Conservation (phyloP, 176 grass and related monocot genomes). For the Lolium perenne region DNA sequence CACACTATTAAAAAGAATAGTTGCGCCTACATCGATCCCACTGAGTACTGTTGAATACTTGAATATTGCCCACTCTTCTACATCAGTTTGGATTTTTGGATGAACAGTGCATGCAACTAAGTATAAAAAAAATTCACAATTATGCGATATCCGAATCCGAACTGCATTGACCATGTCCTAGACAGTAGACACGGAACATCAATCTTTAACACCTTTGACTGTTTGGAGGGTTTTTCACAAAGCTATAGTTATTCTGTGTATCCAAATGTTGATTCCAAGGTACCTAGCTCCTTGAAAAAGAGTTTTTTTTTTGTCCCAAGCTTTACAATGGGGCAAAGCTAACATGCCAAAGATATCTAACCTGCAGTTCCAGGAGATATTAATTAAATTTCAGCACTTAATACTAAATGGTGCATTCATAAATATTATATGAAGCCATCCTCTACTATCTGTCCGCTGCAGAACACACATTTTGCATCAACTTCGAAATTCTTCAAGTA, state of each 20-base stretch:
- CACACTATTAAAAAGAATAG: too few species aligned
- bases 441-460: background rate
- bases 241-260: background rate
- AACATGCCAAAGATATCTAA: slow-evolving; percentile 3
- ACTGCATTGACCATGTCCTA: slow-evolving; percentile 13
- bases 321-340: background rate
- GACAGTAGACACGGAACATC: background rate
- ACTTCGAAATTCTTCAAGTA: background rate
- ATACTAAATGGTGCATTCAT: background rate
- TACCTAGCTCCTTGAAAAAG: slow-evolving; percentile 3
- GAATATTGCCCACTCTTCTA: too few species aligned
- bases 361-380: background rate
- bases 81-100: too few species aligned
- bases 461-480: slow-evolving; percentile 14
- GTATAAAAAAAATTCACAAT: background rate
- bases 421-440: too few species aligned
- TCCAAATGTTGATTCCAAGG: slow-evolving; percentile 4
- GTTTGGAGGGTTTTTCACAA: background rate
- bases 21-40: too few species aligned
- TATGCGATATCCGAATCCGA: background rate
- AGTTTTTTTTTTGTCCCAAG: background rate
- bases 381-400: background rate
- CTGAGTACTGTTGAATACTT: too few species aligned
- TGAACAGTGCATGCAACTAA: too few species aligned
- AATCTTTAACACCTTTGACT: background rate